A percentile compares a stretch with the other conserved stretches of the same genome.
phyloP scores from a whole-genome alignment of 2,329 filamentous ascomycete genomes.

The Geosmithia flava region DNA sequence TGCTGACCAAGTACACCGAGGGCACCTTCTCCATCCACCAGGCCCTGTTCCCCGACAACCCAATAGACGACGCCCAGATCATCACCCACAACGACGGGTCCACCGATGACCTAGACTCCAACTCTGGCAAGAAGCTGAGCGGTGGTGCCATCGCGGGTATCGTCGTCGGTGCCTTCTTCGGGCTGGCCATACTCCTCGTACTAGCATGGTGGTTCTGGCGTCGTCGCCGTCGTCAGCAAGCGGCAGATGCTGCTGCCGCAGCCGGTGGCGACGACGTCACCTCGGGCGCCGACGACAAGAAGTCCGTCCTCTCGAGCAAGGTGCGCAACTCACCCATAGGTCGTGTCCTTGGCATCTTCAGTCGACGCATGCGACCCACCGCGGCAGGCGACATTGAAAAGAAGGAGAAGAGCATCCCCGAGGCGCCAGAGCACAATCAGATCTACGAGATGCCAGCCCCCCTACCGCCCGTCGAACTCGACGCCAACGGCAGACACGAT shows the following conservation, averaged over 20 bases:
- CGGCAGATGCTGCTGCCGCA: background rate
- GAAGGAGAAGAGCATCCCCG: slow-evolving; percentile 12
- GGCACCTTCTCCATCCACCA: slow-evolving; percentile 41
- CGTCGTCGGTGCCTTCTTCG: slow-evolving; percentile 24
- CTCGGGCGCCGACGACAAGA: background rate
- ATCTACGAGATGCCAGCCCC: slow-evolving; percentile 39
- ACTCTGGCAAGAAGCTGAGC: slow-evolving; percentile 16
- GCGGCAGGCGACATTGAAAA: slow-evolving; percentile 5
- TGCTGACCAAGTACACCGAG: slow-evolving; percentile 44
- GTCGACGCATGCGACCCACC: background rate
- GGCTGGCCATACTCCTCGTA: slow-evolving; percentile 14
- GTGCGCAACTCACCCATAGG: background rate
- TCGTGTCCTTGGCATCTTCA: background rate
- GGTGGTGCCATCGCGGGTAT: slow-evolving; percentile 31
- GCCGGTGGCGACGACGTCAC: background rate
- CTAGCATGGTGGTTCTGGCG: slow-evolving; percentile 19
- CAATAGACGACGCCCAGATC: slow-evolving; percentile 25
- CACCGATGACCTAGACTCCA: slow-evolving; percentile 10
- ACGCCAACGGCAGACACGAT: slow-evolving; percentile 21
- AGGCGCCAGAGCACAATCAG: slow-evolving; percentile 27
- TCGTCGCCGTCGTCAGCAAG: slow-evolving; percentile 14
- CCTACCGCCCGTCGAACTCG: slow-evolving; percentile 31
- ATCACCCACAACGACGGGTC: slow-evolving; percentile 17
- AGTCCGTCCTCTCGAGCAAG: background rate
- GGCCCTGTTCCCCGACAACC: slow-evolving; percentile 35